phyloP scores from a whole-genome alignment of 169 alveolate genomes.

The Plasmodium coatneyi region DNA sequence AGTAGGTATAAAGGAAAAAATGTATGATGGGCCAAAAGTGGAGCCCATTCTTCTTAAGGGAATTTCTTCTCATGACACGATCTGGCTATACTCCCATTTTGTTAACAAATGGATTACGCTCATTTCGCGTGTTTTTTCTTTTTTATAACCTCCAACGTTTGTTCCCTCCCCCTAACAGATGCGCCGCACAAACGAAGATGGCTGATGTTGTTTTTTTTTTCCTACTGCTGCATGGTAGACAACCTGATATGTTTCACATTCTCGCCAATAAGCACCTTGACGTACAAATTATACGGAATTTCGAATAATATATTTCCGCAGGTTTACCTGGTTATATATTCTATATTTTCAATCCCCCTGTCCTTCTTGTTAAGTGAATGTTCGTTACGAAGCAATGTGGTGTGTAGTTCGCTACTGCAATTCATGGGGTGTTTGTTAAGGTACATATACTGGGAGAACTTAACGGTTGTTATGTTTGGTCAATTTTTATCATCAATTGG shows the following conservation, averaged over 20 bases:
- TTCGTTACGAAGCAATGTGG: constrained; percentile 33
- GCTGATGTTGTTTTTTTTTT: constrained; percentile 57
- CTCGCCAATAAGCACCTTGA: constrained; percentile 23
- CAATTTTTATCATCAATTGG: constrained; percentile 59
- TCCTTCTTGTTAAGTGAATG: constrained; percentile 53
- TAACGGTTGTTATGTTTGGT: constrained; percentile 43
- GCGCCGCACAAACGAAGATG: constrained; percentile 41
- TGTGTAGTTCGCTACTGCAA: constrained; percentile 26
- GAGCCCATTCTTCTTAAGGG: background rate
- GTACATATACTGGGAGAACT: constrained; percentile 31
- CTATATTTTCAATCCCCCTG: constrained; percentile 38
- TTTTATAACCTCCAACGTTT: background rate
- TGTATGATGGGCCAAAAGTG: background rate
- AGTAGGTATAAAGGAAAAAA: background rate
- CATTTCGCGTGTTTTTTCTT: background rate
- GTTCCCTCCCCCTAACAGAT: background rate
- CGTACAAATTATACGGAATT: constrained; percentile 22
- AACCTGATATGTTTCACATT: constrained; percentile 47
- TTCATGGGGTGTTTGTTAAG: constrained; percentile 39
- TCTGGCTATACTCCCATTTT: background rate
- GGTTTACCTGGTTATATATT: constrained; percentile 41
- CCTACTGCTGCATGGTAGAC: constrained; percentile 58
- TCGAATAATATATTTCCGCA: constrained; percentile 65
- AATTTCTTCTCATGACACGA: background rate
- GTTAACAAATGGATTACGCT: background rate